Percentiles rank a stretch among this genome's conserved stretches.
These are phyloP conservation scores for Erysiphe pisi DNA, from an alignment of 2,329 filamentous ascomycete genomes.

Conservation along the genomic window DNA sequence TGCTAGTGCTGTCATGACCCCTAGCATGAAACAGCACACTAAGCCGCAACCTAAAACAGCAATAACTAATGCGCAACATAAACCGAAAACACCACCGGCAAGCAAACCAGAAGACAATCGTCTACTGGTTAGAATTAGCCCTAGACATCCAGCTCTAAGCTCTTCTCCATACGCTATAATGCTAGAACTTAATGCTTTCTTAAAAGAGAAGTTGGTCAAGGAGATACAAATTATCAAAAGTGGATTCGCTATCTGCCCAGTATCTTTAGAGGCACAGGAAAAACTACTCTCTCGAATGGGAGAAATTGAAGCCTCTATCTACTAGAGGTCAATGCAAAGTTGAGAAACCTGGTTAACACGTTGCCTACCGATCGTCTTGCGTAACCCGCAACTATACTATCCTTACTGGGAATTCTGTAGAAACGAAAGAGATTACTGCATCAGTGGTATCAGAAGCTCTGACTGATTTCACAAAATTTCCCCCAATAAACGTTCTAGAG, in stretches of 20 bases:
- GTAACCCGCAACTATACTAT: conserved; percentile 14
- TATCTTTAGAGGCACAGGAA: neutral
- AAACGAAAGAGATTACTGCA: conserved; percentile 1
- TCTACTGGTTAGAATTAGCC: too few species aligned
- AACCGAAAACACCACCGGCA: too few species aligned
- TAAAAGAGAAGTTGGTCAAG: too few species aligned
- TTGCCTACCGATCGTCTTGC: neutral
- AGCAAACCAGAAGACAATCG: too few species aligned
- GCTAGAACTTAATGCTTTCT: too few species aligned
- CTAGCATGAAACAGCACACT: too few species aligned
- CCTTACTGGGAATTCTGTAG: neutral
- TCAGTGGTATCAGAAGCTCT: conserved; percentile 20
- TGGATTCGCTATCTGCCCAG: conserved; percentile 23
- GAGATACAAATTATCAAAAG: neutral
- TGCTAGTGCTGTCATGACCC: too few species aligned
- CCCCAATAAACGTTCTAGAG: conserved; percentile 12
- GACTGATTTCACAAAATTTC: conserved; percentile 12
- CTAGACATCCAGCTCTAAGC: too few species aligned
- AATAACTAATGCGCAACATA: too few species aligned
- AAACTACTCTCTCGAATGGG: neutral
- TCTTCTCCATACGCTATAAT: too few species aligned
- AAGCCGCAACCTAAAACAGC: too few species aligned
- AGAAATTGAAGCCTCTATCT: conserved; percentile 22
- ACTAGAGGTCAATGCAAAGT: conserved; percentile 5
- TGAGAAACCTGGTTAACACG: neutral